Evolutionary conservation across 140 eudicot genomes (phyloP), one percentile per base, ranked within the genome.

Genomic region (Stevia rebaudiana): DNA sequence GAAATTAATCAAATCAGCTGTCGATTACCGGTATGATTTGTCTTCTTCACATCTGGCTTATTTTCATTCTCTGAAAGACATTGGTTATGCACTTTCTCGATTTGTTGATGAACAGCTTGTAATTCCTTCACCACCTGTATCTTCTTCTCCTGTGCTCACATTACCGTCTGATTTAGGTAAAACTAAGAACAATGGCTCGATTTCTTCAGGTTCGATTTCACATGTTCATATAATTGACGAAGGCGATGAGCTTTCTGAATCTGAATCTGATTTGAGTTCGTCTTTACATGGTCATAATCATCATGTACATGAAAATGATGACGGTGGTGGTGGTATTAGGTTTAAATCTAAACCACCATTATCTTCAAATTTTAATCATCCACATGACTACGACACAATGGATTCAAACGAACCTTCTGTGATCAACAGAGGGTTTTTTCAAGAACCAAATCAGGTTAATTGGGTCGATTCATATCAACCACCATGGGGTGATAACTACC

Each of bases 31-130:
- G 44, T 92, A 79, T 51, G 82, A 86, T 37, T 70, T 92, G 47
- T 83, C 99, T 28, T 71, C 90, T 41, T 87, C 99, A 0, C 99
- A 92, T 72, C 56, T 92, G 5, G 79, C 95, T 31, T 92, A 92
- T 71, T 85, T 92, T 53, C 78, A 68, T 41, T 80, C 89, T 3
- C 81, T 92, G 21, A 79, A 73, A 58, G 88, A 85, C 19, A 79
- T 92, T 3, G 99, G 99, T 22, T 85, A 88, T 4, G 89, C 95
- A 0, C 80, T 92, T 13, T 67, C 90, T 39, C 67, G 87, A 11
- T 92, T 85, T 66, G 96, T 88, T 5, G 98, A 92, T 50, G 94
- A 92, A 24, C 96, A 92, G 79, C 80, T 92, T 24, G 68, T 85
- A 0, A 50, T 77, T 55, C 74, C 80, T 16, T 70, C 94, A 1